phyloP scores from a whole-genome alignment of 805 yeast species.

The Scheffersomyces amazonensis region DNA sequence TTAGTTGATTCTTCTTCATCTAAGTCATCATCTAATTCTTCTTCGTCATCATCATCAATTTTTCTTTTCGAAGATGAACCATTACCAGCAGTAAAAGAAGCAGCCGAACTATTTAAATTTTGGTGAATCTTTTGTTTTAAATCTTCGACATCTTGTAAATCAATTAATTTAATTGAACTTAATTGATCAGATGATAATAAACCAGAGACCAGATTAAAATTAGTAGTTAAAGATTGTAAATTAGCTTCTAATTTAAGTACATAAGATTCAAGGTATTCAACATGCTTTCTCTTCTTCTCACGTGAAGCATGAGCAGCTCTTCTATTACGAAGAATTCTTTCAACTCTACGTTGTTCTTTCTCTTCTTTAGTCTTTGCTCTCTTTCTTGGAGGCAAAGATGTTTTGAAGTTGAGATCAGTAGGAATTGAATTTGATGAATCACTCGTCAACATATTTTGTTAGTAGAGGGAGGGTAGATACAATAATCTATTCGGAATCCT shows the following conservation, averaged over 20 bases:
- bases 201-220: constrained; percentile 17
- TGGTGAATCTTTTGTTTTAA: constrained; percentile 25
- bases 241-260: constrained; percentile 43
- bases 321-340: constrained; percentile 87
- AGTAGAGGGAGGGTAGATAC: no score
- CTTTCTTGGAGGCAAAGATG: constrained; percentile 85
- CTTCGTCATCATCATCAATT: constrained; percentile 5
- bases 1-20: constrained; percentile 4
- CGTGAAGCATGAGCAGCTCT: constrained; percentile 97
- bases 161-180: constrained; percentile 4
- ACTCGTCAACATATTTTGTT: no score
- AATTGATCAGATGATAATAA: constrained; percentile 10
- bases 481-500: no score
- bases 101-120: constrained; percentile 15
- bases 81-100: constrained; percentile 2
- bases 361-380: constrained; percentile 96
- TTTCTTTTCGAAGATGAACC: constrained; percentile 10
- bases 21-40: constrained; percentile 3
- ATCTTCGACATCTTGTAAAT: constrained; percentile 15
- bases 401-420: constrained; percentile 18
- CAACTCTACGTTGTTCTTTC: constrained; percentile 93
- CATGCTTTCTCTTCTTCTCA: constrained; percentile 91
- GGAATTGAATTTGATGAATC: no score
- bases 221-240: constrained; percentile 19
- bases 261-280: constrained; percentile 75